Evolutionary conservation across 495 filamentous ascomycete species (phyloP).

Genomic region (Lentithecium fluviatile): DNA sequence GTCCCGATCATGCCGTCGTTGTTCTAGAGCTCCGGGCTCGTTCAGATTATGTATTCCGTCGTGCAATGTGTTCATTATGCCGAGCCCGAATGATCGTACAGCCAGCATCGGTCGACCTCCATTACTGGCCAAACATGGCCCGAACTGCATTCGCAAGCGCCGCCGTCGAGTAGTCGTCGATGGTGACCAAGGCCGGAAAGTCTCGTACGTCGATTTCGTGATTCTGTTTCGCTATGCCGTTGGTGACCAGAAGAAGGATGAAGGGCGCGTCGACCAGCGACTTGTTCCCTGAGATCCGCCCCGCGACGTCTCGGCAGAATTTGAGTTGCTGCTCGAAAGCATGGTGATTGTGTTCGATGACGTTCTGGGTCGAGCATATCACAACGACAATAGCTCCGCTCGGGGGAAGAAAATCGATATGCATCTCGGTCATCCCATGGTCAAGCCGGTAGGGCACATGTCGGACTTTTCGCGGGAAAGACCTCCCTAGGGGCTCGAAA

Average conservation of each 20-base stretch:
- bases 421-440: constrained; percentile 41
- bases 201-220: constrained; percentile 19
- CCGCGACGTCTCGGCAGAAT: constrained; percentile 20
- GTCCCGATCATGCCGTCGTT: too few species aligned
- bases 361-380: constrained; percentile 21
- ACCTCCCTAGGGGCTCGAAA: constrained; percentile 45
- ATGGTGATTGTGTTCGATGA: background rate
- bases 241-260: constrained; percentile 24
- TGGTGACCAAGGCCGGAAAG: constrained; percentile 20
- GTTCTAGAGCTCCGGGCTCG: too few species aligned
- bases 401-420: constrained; percentile 40
- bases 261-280: constrained; percentile 13
- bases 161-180: constrained; percentile 23
- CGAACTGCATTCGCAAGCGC: constrained; percentile 15
- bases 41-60: too few species aligned
- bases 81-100: too few species aligned
- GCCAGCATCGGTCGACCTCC: background rate
- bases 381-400: constrained; percentile 41
- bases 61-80: too few species aligned
- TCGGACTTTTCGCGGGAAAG: constrained; percentile 38
- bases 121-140: constrained; percentile 28
- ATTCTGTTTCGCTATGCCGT: background rate
- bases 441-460: constrained; percentile 45
- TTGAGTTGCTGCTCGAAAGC: constrained; percentile 22
- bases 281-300: constrained; percentile 2